Percentiles rank a stretch among this genome's conserved stretches.
Evolutionary conservation across 2,329 filamentous ascomycete genomes (phyloP).

Genomic region (Alternaria alternata): DNA sequence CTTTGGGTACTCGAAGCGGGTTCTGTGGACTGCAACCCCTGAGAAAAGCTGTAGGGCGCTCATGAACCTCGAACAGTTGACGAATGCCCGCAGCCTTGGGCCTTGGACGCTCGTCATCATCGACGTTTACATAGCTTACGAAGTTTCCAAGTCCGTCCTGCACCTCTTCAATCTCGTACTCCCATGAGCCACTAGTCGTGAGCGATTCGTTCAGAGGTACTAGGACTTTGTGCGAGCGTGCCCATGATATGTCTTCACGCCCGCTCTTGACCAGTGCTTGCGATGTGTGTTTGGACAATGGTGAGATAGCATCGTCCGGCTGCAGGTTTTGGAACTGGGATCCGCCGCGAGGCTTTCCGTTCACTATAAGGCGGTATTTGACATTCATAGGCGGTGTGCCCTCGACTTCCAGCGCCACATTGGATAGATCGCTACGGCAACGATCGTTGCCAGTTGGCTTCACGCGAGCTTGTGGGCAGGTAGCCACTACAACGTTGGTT

Average conservation of each 20-base stretch:
- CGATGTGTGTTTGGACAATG: constrained; percentile 69
- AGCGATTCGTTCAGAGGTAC: constrained; percentile 93
- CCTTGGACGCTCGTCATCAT: constrained; percentile 70
- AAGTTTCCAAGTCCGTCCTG: constrained; percentile 89
- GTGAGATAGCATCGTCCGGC: constrained; percentile 83
- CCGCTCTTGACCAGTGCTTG: constrained; percentile 65
- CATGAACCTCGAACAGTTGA: constrained; percentile 84
- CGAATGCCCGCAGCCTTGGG: constrained; percentile 69
- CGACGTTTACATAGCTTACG: constrained; percentile 72
- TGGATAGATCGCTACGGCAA: constrained; percentile 87
- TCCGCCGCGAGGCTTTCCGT: constrained; percentile 81
- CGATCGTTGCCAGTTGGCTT: constrained; percentile 71
- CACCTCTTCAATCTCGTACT: constrained; percentile 90
- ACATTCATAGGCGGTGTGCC: constrained; percentile 92
- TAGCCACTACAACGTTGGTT: constrained; percentile 82
- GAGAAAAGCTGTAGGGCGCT: constrained; percentile 78
- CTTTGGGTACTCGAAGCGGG: constrained; percentile 84
- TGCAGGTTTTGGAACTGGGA: constrained; percentile 89
- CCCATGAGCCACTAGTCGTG: constrained; percentile 79
- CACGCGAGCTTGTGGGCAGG: constrained; percentile 82
- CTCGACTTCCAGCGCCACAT: constrained; percentile 81
- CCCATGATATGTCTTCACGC: constrained; percentile 80
- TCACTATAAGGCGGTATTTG: constrained; percentile 88
- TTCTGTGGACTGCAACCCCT: constrained; percentile 78
- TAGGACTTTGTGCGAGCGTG: constrained; percentile 73